These are phyloP conservation scores for Ogataea thermomethanolica DNA, from an alignment of 805 yeast species.

Conservation along the genomic window DNA sequence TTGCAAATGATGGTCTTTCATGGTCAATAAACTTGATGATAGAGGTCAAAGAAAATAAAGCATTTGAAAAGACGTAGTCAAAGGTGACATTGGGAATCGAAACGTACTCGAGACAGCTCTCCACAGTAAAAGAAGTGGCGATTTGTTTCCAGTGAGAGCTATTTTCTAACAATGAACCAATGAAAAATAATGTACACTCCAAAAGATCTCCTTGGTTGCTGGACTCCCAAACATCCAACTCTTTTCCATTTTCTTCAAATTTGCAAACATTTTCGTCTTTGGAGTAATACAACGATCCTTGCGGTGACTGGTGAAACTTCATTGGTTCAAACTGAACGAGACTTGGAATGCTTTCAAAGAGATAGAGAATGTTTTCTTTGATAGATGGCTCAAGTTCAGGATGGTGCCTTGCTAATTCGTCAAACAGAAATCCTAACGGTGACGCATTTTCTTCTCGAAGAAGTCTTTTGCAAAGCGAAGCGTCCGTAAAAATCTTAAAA, in stretches of 20 bases:
- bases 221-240: conserved; percentile 52
- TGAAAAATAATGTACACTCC: conserved; percentile 48
- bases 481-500: conserved; percentile 49
- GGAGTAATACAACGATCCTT: conserved; percentile 38
- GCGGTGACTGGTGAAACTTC: conserved; percentile 41
- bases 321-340: conserved; percentile 39
- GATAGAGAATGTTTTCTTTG: conserved; percentile 41
- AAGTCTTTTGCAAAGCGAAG: conserved; percentile 50
- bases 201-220: conserved; percentile 43
- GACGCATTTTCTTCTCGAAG: conserved; percentile 50
- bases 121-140: conserved; percentile 37
- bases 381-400: conserved; percentile 65
- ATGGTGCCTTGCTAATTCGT: conserved; percentile 80
- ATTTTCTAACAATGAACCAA: conserved; percentile 51
- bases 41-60: conserved; percentile 49
- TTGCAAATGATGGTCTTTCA: conserved; percentile 48
- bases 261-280: conserved; percentile 40
- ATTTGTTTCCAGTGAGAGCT: conserved; percentile 44
- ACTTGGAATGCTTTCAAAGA: conserved; percentile 45
- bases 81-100: conserved; percentile 54
- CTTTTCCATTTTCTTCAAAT: conserved; percentile 39
- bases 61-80: conserved; percentile 56
- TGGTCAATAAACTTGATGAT: conserved; percentile 56
- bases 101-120: conserved; percentile 47
- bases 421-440: conserved; percentile 64